phyloP scores from a whole-genome alignment of 179 eudicot genomes.

The Heliamphora pulchella region DNA sequence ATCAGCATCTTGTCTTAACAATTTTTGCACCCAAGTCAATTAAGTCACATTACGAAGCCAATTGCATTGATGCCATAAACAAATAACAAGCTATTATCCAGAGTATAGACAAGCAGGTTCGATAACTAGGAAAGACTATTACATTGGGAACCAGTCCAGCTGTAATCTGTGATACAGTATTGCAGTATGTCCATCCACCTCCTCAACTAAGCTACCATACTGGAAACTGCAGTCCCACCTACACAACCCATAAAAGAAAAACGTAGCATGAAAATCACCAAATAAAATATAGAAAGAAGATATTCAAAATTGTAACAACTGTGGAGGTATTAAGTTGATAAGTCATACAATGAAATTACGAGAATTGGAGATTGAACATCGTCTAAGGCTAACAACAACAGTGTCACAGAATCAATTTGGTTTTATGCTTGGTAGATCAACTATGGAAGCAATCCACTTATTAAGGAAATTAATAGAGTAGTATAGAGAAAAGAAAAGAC shows the following conservation, averaged over 20 bases:
- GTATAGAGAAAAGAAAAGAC: too few species aligned
- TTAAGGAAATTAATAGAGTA: too few species aligned
- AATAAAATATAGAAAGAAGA: not conserved
- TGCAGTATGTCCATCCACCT: slow-evolving; percentile 99
- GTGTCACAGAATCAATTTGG: too few species aligned
- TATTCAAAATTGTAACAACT: too few species aligned
- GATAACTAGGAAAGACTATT: slow-evolving; percentile 27
- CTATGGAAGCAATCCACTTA: too few species aligned
- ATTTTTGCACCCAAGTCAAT: not conserved
- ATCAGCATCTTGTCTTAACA: not conserved
- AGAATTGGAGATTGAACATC: too few species aligned
- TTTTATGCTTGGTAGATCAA: too few species aligned
- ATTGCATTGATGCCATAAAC: not conserved
- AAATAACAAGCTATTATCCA: not conserved
- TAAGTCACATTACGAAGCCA: not conserved
- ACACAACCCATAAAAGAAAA: slow-evolving; percentile 20
- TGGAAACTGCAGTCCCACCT: slow-evolving; percentile 99
- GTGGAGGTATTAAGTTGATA: too few species aligned
- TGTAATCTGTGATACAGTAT: slow-evolving; percentile 85
- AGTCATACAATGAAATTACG: too few species aligned
- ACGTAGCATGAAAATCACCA: slow-evolving; percentile 1
- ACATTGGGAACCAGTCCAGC: slow-evolving; percentile 96
- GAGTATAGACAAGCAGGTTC: slow-evolving; percentile 10
- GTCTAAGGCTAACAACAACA: too few species aligned
- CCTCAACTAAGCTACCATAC: slow-evolving; percentile 95